These are phyloP conservation scores for Dactylella cylindrospora DNA, from an alignment of 2,329 filamentous ascomycete species.

Conservation along the genomic window DNA sequence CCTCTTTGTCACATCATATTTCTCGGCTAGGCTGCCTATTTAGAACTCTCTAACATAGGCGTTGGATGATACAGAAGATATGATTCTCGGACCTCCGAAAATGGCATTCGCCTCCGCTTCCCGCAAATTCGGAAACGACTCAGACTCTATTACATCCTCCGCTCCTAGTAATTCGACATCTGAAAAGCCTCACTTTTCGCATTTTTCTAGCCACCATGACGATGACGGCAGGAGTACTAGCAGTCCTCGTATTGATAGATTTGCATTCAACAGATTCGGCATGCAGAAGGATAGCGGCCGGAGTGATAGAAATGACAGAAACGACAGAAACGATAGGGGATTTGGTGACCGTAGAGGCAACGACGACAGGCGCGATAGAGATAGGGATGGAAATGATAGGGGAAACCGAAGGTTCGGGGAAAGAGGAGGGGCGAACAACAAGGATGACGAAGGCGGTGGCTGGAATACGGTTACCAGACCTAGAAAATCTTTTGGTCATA, in stretches of 20 bases:
- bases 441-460: slow-evolving; percentile 45
- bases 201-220: slow-evolving; percentile 41
- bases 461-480: slow-evolving; percentile 49
- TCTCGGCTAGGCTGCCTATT: neutral
- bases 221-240: slow-evolving; percentile 45
- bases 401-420: slow-evolving; percentile 11
- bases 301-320: slow-evolving; percentile 45
- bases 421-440: slow-evolving; percentile 30
- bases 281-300: slow-evolving; percentile 44
- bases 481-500: slow-evolving; percentile 49
- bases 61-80: slow-evolving; percentile 55
- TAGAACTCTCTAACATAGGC: slow-evolving; percentile 24
- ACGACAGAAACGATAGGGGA: slow-evolving; percentile 45
- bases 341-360: slow-evolving; percentile 45
- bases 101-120: slow-evolving; percentile 58
- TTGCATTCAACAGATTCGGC: slow-evolving; percentile 47
- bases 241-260: slow-evolving; percentile 45
- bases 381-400: slow-evolving; percentile 43
- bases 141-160: slow-evolving; percentile 39
- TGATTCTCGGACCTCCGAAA: slow-evolving; percentile 59
- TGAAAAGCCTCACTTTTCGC: slow-evolving; percentile 44
- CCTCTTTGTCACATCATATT: neutral
- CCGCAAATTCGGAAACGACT: slow-evolving; percentile 48
- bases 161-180: slow-evolving; percentile 45
- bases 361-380: slow-evolving; percentile 44